These are phyloP conservation scores for Oryza meridionalis DNA, from an alignment of 176 grass and related monocot species.

Conservation along the genomic window DNA sequence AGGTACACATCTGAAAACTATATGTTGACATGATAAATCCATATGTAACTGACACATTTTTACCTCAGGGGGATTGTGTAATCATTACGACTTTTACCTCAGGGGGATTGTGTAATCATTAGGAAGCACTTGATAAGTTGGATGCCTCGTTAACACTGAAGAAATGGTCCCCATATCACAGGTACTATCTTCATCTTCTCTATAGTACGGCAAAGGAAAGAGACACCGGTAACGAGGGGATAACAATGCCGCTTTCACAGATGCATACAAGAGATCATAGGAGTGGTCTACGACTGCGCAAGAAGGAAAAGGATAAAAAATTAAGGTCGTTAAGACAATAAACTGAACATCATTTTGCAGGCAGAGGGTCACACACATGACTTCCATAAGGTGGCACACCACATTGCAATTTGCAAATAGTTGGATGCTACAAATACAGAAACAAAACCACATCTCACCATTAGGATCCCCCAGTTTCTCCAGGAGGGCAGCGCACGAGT, in stretches of 20 bases:
- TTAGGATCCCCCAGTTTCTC: conserved; percentile 48
- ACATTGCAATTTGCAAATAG: not conserved
- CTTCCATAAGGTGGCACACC: not conserved
- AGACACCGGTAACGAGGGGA: conserved; percentile 47
- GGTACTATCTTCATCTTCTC: conserved; percentile 34
- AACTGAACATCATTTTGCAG: not conserved
- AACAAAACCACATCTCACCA: conserved; percentile 39
- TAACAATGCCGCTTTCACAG: conserved; percentile 49
- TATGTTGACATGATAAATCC: not conserved
- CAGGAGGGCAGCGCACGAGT: conserved; percentile 48
- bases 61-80: conserved; percentile 65
- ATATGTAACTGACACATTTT: not conserved
- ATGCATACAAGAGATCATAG: conserved; percentile 56
- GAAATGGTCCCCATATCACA: conserved; percentile 42
- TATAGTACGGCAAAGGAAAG: conserved; percentile 51
- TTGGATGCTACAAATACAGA: not conserved
- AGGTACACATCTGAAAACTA: not conserved
- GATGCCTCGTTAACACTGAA: conserved; percentile 45
- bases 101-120: conserved; percentile 46
- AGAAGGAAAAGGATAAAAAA: conserved; percentile 32
- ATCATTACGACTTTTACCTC: conserved; percentile 54
- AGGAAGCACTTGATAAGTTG: conserved; percentile 41
- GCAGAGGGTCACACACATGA: not conserved
- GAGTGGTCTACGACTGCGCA: conserved; percentile 43
- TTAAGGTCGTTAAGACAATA: not conserved